Evolutionary conservation across 257 asterid species (phyloP), one percentile per base, ranked within the genome.

Genomic region (Solanum appendiculatum): DNA sequence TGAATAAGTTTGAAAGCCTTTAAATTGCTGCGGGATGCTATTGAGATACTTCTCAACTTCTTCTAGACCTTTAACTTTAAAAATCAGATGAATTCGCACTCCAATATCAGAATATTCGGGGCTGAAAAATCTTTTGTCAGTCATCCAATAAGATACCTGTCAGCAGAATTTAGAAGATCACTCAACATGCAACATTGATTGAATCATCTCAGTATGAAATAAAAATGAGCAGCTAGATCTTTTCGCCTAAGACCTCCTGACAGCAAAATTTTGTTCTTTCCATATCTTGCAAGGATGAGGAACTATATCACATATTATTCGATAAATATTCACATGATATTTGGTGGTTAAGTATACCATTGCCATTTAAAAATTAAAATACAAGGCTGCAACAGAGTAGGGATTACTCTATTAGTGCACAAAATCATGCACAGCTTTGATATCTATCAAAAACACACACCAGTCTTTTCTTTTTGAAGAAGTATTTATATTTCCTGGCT

Each of bases 91-190:
- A 90, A 93, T 75, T 44, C 97, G 88, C 21, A 81, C 85, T n/a
- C 91, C 89, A 89, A 88, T 89, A 66, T 94, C 97, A 70, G 20
- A 82, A 72, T 90, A 86, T 80, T 88, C 39, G 34, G 89, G 25
- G 3, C 89, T 87, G 23, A 91, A 77, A 48, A 73, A 86, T 85
- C 92, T 85, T 81, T 86, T 92, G 63, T 93, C 93, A 68, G 92
- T 90, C 98, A 95, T 95, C 98, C 98, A 95, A 11, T 91, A 87
- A 60, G 98, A 94, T 13, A 91, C 94, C 97, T 95, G 90, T 16
- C 27, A 4, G 83, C 16, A 86, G 87, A 91, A 85, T 25, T 14
- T 36, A 27, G 44, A 31, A 58, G 36, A 39, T 75, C 34, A 13
- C 83, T 39, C 56, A 39, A 39, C 54, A 39, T 42, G 83, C 34